phyloP scores from a whole-genome alignment of 306 rosid species.

The Sechiopsis laciniata region DNA sequence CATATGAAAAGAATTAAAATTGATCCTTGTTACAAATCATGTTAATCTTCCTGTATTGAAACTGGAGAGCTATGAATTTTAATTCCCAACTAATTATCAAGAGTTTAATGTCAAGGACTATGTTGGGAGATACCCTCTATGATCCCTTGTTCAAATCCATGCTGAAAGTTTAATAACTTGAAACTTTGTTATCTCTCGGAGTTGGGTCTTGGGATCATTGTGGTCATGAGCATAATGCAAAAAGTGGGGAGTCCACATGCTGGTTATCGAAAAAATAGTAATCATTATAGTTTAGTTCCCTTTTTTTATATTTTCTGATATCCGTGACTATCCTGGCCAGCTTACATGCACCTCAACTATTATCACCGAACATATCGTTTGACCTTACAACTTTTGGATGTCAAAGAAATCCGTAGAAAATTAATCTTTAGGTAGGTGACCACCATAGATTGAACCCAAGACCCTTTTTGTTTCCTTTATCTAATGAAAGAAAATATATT shows the following conservation, averaged over 20 bases:
- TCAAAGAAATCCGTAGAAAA: no score
- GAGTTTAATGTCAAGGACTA: neutral
- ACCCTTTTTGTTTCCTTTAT: no score
- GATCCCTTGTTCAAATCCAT: neutral
- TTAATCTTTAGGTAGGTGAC: no score
- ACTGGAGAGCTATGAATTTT: neutral
- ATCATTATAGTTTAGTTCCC: neutral
- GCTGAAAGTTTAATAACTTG: neutral
- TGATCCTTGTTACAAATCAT: neutral
- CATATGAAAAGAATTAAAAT: neutral
- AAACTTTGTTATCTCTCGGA: neutral
- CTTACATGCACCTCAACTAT: no score
- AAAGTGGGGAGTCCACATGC: neutral
- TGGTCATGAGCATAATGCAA: neutral
- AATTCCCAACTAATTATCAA: neutral
- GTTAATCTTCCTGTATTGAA: neutral
- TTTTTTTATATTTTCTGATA: no score
- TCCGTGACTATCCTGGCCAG: no score
- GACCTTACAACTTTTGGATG: no score
- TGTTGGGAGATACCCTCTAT: slow-evolving; percentile 11
- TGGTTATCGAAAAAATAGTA: neutral
- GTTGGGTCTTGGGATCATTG: neutral
- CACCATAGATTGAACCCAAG: no score
- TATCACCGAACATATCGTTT: no score
- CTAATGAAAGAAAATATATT: neutral